Base-by-base conservation (phyloP, 1,284 basidiomycete genomes). In the Puccinia horiana region DNA sequence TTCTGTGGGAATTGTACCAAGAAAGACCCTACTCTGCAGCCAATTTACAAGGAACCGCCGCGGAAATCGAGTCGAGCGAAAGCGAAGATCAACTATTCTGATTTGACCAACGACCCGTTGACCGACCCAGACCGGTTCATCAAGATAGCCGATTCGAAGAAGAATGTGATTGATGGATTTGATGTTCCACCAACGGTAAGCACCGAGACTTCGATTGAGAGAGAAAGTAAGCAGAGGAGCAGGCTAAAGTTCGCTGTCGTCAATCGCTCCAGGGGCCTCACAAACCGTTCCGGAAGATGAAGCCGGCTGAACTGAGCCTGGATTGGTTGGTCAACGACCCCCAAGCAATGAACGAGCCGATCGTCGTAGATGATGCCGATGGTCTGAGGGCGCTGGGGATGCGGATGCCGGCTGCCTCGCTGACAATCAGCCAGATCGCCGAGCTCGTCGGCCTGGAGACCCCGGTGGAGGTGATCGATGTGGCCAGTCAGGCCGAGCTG, bases 401-500 rank as follows among this genome's bases (percentile, higher is more conserved):
- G 65, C 44, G 61, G 26, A 70, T 79, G 67, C 77, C 77, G 11
- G 54, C 65, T 6, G 6, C 29, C 26, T 35, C 44, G 14, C 35
- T 79, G 44, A 70, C 61, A n/a, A 79, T 79, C 40, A n/a, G 26
- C n/a, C 47, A 79, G 52, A 79, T 79, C 49, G 44, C 77, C 40
- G 16, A 79, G 49, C 47, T 79, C 6, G 77, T 79, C 23, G 77
- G 77, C 47, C 65, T 47, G 26, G 44, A 69, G 20, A 79, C 77
- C 5, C 77, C 77, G n/a, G 65, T 79, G n/a, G 65, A 79, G 54
- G 77, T 79, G n/a, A 79, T 79, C 77, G 87, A 88, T 82, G 87
- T 87, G 14, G 86, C 86, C 11, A 86, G 85, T 4, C 87, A 88
- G 52, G 86, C 87, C 44, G 86, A 86, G 0, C 84, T 86, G 14